Evolutionary conservation across 768 basidiomycete species (phyloP).

Genomic region (Boletales sp.): DNA sequence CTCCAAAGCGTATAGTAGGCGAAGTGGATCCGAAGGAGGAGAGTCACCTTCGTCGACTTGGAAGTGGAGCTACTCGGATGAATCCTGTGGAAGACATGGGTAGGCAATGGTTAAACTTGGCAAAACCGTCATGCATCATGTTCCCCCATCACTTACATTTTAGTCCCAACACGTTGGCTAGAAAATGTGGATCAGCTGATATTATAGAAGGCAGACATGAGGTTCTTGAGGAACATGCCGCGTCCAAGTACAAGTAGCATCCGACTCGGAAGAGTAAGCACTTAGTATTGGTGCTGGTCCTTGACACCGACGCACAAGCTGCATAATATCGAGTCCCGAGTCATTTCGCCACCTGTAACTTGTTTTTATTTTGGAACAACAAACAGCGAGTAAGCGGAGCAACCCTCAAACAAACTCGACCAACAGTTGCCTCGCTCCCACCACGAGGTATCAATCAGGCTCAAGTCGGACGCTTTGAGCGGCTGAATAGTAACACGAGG

Average conservation of each 20-base stretch:
- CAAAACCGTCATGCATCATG: neutral
- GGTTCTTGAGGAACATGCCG: neutral
- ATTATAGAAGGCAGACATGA: neutral
- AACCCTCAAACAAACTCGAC: too few species aligned
- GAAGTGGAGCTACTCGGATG: neutral
- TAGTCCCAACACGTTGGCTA: constrained; percentile 11
- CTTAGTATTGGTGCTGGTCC: neutral
- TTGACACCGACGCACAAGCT: too few species aligned
- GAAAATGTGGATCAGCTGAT: neutral
- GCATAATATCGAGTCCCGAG: too few species aligned
- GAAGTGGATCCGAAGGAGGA: neutral
- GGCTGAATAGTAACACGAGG: constrained; percentile 5
- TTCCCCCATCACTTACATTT: neutral
- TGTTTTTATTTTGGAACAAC: neutral
- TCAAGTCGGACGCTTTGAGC: neutral
- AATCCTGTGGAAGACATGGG: neutral
- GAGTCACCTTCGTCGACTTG: neutral
- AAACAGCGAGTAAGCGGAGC: neutral
- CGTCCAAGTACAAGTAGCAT: too few species aligned
- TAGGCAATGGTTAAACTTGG: neutral
- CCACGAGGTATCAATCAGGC: constrained; percentile 18
- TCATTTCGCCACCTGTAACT: too few species aligned
- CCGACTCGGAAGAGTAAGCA: too few species aligned
- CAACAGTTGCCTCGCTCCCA: constrained; percentile 8
- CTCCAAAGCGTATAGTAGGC: neutral